Evolutionary conservation across 2,329 filamentous ascomycete species (phyloP), one percentile per base, ranked within the genome.

Genomic region (Leptoxyphium fumago): DNA sequence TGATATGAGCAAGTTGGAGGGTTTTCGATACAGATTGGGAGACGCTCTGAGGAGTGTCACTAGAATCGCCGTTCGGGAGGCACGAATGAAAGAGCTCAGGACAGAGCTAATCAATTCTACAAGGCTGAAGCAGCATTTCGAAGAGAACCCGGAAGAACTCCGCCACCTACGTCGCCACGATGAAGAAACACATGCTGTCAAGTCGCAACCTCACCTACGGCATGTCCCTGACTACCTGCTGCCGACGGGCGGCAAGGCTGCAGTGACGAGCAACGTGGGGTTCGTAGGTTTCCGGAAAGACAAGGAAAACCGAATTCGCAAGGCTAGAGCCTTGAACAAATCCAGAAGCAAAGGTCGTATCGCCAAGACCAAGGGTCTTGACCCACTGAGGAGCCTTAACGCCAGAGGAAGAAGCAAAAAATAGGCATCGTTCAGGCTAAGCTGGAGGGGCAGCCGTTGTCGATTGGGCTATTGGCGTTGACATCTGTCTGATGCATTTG

Each of bases 191-290:
- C 76, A 87, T 47, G 80, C 87, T 18, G 85, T 88, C 11, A 72
- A 84, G 46, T 79, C 87, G 39, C 88, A 96, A 64, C 75, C 83
- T 7, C 91, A 98, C 68, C 69, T 98, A 51, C 93, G 86, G 65
- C 85, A 95, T 61, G 84, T 98, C 1, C 91, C 91, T 0, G 88
- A 95, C 40, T 98, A 98, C 60, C 67, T 98, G 42, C 69, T 98
- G 54, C 91, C 91, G 0, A 67, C 73, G 64, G 58, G 87, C 76
- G 81, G 38, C 9, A 82, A 77, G 61, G 80, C 82, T 56, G 79
- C 74, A 0, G 65, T 85, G 43, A 52, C 49, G 39, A 73, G 75
- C 21, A 73, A 84, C 46, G 71, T 87, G 44, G 85, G 85, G 2
- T 91, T 86, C 55, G 85, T 94, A 29, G 77, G 82, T 0, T 69